Base-by-base conservation (phyloP, 306 rosid genomes). In the Corylus heterophylla region DNA sequence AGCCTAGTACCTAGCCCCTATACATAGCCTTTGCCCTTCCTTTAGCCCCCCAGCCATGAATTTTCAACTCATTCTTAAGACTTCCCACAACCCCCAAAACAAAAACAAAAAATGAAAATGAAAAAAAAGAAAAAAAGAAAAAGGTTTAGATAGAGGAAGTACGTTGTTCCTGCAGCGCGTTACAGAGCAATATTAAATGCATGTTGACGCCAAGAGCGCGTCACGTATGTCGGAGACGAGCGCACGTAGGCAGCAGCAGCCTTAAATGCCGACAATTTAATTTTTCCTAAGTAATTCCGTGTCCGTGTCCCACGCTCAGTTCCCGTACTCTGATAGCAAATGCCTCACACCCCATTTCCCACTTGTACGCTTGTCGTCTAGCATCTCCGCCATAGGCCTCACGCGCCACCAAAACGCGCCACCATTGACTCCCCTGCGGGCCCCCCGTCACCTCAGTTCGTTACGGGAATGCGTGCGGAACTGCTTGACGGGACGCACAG, bases 261-360 rank as follows among this genome's bases (percentile, higher is more conserved):
- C 86, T 84, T 83, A 81, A 83, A 87, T 88, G 92, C 93, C 80
- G 89, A 90, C 89, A 83, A 82, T 77, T 74, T 67, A 85, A 69
- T 86, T 83, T 89, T 83, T 85, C 84, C 75, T 58, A 81, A 58
- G 89, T 81, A 84, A 66, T 87, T 80, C 78, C 85, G 81, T 84
- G 86, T 74, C 83, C 54, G 22, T 79, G 68, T 84, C 83, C 37
- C 62, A 55, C 25, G 11, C 25, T 55, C 62, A n/a, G 25, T 20
- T 17, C 25, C 12, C 20, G 3, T n/a, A 6, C 62, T 27, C 20
- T 55, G 27, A 6, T 3, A 11, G 25, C 62, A n/a, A 55, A n/a
- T 20, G 62, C 25, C 20, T 20, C 11, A n/a, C 25, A 20, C 20
- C 20, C 62, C 27, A n/a, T 12, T 17, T 20, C 62, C 20, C 11